Conservation (phyloP, 1,284 basidiomycete genomes). For the Cutaneotrichosporon mucoides region DNA sequence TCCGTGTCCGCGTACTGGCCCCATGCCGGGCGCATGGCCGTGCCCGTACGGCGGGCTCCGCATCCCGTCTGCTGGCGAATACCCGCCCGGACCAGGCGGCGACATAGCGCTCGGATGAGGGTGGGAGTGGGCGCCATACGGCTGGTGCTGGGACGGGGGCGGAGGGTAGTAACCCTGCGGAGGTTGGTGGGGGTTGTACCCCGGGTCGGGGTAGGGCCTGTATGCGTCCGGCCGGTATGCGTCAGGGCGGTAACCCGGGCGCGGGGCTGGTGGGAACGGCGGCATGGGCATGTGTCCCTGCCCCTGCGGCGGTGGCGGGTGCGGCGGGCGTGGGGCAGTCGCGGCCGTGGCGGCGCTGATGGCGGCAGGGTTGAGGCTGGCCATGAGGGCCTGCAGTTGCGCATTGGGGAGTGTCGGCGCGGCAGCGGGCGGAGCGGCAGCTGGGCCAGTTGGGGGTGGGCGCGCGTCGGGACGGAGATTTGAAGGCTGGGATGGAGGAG, state of each 20-base stretch:
- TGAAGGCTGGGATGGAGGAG: conserved; percentile 10
- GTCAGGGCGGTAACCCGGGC: background rate
- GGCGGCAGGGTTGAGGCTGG: conserved; percentile 34
- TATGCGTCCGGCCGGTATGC: background rate
- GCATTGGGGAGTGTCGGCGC: conserved; percentile 37
- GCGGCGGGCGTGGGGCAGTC: background rate
- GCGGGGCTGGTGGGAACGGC: background rate
- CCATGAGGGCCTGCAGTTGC: conserved; percentile 39
- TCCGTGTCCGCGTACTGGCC: too few relatives aligned
- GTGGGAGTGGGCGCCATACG: too few relatives aligned
- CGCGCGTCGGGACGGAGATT: conserved; percentile 23
- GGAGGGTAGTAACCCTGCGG: background rate
- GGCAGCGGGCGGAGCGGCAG: background rate
- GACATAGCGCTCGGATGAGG: background rate
- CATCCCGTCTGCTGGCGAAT: background rate
- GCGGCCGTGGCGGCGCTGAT: conserved; percentile 8
- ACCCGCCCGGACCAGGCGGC: background rate
- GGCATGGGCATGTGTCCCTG: background rate
- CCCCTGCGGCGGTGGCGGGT: background rate
- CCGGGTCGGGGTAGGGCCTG: background rate
- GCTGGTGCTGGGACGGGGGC: background rate
- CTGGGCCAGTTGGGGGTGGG: conserved; percentile 7
- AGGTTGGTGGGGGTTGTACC: background rate
- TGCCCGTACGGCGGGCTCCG: background rate
- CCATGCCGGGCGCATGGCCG: too few relatives aligned